Percentiles rank a stretch among this genome's conserved stretches.
These are phyloP conservation scores for Millerago galiae DNA, from an alignment of 805 yeast genomes.

Conservation along the genomic window DNA sequence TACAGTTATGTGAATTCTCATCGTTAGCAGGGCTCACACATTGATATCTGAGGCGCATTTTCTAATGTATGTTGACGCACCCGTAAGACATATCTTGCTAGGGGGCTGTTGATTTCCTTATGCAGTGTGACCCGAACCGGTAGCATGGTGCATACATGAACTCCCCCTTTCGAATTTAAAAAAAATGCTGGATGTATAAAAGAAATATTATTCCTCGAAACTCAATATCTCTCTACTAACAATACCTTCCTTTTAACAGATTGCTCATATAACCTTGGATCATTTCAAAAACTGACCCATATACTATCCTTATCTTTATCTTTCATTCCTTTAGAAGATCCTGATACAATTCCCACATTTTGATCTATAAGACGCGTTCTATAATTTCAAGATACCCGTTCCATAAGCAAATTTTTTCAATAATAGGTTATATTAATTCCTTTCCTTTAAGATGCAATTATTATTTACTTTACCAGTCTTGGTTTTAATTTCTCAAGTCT, in stretches of 20 bases:
- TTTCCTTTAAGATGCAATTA: constrained; percentile 17
- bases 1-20: too few species aligned
- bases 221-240: not conserved
- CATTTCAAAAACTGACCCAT: not conserved
- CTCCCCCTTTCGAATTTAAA: too few species aligned
- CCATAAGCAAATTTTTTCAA: not conserved
- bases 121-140: not conserved
- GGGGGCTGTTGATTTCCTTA: not conserved
- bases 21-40: too few species aligned
- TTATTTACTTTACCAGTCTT: constrained; percentile 18
- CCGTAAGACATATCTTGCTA: not conserved
- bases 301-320: not conserved
- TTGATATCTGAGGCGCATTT: too few species aligned
- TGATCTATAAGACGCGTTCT: constrained; percentile 5
- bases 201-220: not conserved
- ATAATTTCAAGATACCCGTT: not conserved
- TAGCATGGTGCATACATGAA: too few species aligned
- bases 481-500: constrained; percentile 20
- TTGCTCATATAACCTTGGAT: constrained; percentile 1
- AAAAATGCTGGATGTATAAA: not conserved
- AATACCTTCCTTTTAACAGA: not conserved
- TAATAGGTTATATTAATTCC: constrained; percentile 1
- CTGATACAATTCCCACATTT: not conserved
- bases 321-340: constrained; percentile 1
- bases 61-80: not conserved